A percentile compares a stretch with the other conserved stretches of the same genome.
These are phyloP conservation scores for Globisporangium perplexum DNA, from an alignment of 352 stramenopile species.

Conservation along the genomic window DNA sequence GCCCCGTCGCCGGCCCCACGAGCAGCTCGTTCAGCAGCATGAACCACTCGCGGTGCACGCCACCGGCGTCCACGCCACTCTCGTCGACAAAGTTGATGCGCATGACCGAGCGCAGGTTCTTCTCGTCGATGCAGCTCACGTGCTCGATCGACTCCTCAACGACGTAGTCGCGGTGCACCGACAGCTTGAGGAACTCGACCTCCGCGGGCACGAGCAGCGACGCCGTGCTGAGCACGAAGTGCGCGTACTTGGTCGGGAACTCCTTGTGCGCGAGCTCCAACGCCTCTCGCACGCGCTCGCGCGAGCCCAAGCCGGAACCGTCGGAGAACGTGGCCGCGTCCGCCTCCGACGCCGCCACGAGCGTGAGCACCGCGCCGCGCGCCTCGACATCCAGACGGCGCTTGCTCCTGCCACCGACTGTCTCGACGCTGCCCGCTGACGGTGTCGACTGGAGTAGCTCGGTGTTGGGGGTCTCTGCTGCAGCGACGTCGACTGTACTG, in stretches of 20 bases:
- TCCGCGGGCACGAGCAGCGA: slow-evolving; percentile 57
- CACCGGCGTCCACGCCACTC: slow-evolving; percentile 79
- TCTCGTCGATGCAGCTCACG: slow-evolving; percentile 47
- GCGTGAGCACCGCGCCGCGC: no score
- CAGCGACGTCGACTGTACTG: no score
- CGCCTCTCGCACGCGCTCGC: no score
- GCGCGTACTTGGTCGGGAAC: slow-evolving; percentile 3
- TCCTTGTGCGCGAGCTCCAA: no score
- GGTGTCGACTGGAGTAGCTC: no score
- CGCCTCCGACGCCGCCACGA: no score
- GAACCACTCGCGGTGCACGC: slow-evolving; percentile 92
- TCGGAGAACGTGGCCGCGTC: no score
- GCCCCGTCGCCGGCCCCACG: slow-evolving; percentile 13
- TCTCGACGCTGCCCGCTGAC: no score
- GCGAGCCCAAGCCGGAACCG: no score
- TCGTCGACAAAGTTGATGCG: slow-evolving; percentile 88
- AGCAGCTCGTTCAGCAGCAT: slow-evolving; percentile 33
- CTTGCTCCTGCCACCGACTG: no score
- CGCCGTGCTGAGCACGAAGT: slow-evolving; percentile 23
- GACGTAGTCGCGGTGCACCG: slow-evolving; percentile 53
- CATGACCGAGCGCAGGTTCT: slow-evolving; percentile 63
- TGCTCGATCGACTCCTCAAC: slow-evolving; percentile 71
- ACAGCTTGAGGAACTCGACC: slow-evolving; percentile 62
- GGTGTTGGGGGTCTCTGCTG: no score
- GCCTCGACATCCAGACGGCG: no score